These are phyloP conservation scores for Antarctomyces pellizariae DNA, from an alignment of 495 filamentous ascomycete genomes.

Conservation along the genomic window DNA sequence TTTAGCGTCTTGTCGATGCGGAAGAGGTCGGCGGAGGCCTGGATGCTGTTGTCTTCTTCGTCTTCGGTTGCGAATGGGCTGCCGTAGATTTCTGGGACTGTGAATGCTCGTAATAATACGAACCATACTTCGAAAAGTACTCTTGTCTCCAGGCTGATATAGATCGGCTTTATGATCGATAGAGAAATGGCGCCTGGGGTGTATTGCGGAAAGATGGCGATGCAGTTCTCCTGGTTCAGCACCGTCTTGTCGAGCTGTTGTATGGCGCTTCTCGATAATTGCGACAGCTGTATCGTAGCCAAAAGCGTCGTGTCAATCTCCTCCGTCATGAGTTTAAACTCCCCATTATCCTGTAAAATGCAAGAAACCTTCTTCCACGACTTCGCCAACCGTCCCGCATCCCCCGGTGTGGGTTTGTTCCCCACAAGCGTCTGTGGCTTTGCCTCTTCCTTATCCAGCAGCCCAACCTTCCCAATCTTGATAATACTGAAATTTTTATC, in stretches of 20 bases:
- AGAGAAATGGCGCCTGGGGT: conserved; percentile 35
- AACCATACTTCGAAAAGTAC: conserved; percentile 94
- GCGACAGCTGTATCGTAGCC: conserved; percentile 67
- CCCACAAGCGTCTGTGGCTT: conserved; percentile 28
- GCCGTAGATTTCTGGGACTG: conserved; percentile 80
- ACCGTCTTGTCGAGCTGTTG: conserved; percentile 83
- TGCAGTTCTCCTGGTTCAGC: conserved; percentile 78
- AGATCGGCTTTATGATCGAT: conserved; percentile 47
- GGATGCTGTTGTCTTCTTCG: conserved; percentile 14
- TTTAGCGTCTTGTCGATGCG: conserved; percentile 34
- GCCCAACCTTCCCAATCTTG: conserved; percentile 84
- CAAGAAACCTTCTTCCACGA: conserved; percentile 77
- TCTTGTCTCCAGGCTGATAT: conserved; percentile 67
- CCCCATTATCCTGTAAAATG: conserved; percentile 84
- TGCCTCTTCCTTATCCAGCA: conserved; percentile 53
- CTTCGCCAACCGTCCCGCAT: conserved; percentile 17
- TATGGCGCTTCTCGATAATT: conserved; percentile 69
- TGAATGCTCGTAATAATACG: conserved; percentile 76
- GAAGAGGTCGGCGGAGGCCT: conserved; percentile 24
- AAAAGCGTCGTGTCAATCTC: conserved; percentile 56
- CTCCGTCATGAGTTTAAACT: conserved; percentile 76
- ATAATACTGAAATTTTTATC: conserved; percentile 72
- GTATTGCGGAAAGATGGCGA: conserved; percentile 78
- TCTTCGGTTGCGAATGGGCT: conserved; percentile 12
- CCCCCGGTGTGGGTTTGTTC: conserved; percentile 22